phyloP scores from a whole-genome alignment of 2,329 filamentous ascomycete species.

The Amauroascus niger region DNA sequence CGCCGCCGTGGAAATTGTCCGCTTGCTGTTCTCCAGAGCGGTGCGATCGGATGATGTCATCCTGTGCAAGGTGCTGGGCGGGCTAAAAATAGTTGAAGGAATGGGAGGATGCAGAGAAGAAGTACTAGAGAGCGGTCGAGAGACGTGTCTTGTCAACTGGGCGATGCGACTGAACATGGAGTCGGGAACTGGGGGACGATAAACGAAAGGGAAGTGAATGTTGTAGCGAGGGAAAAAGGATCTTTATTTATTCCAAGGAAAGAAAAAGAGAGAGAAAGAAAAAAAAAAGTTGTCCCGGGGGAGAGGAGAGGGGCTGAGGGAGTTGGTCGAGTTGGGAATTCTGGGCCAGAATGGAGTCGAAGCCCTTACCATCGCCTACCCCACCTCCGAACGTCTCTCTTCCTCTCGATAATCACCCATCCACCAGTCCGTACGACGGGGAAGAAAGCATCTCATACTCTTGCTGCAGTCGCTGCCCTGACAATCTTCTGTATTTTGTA shows the following conservation, averaged over 20 bases:
- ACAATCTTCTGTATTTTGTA: no score
- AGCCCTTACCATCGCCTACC: no score
- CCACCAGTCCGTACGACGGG: no score
- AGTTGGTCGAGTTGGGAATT: no score
- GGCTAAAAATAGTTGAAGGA: conserved; percentile 22
- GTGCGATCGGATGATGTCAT: conserved; percentile 37
- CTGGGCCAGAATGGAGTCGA: no score
- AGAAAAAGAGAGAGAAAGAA: not conserved
- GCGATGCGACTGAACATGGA: conserved; percentile 67
- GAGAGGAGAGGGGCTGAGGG: no score
- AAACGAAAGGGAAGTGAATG: not conserved
- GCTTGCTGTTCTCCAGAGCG: conserved; percentile 27
- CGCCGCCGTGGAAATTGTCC: conserved; percentile 76
- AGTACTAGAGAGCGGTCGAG: conserved; percentile 51
- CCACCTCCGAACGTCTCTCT: no score
- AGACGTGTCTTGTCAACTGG: conserved; percentile 63
- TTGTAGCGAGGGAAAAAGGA: not conserved
- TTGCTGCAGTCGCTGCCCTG: no score
- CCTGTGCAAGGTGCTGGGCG: conserved; percentile 19
- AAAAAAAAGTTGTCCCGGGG: not conserved
- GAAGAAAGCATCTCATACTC: no score
- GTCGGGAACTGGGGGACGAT: not conserved
- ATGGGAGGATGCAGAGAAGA: conserved; percentile 45
- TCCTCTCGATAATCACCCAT: no score
- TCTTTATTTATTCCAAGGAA: no score